These are phyloP conservation scores for Cairneyella variabilis DNA, from an alignment of 495 filamentous ascomycete genomes.

Conservation along the genomic window DNA sequence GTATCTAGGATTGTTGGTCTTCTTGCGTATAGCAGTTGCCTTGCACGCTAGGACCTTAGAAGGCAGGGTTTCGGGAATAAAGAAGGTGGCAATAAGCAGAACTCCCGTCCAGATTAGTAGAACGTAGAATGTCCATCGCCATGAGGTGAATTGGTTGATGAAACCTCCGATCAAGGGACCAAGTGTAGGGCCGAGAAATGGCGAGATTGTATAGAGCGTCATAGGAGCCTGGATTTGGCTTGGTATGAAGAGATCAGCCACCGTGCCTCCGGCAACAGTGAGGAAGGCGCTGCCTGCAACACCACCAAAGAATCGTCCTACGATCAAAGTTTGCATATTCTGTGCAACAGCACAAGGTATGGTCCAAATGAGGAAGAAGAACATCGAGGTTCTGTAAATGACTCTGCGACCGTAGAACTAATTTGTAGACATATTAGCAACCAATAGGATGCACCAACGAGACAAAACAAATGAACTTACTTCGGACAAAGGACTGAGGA, in stretches of 20 bases:
- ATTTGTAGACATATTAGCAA: too few relatives aligned
- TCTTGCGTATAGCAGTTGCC: slow-evolving; percentile 64
- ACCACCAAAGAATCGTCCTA: slow-evolving; percentile 78
- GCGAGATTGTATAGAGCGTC: slow-evolving; percentile 35
- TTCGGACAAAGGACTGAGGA: slow-evolving; percentile 48
- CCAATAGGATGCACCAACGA: too few relatives aligned
- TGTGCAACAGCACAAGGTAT: slow-evolving; percentile 80
- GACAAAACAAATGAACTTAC: slow-evolving; percentile 75
- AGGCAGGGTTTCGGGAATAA: slow-evolving; percentile 90
- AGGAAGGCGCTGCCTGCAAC: slow-evolving; percentile 81
- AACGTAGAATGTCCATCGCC: slow-evolving; percentile 87
- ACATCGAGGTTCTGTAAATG: slow-evolving; percentile 74
- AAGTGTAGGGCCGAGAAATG: slow-evolving; percentile 63
- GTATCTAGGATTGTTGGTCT: slow-evolving; percentile 74
- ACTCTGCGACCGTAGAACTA: slow-evolving; percentile 85
- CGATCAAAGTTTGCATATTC: slow-evolving; percentile 76
- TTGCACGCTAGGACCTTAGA: slow-evolving; percentile 70
- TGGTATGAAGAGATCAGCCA: slow-evolving; percentile 1
- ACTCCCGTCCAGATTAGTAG: slow-evolving; percentile 73
- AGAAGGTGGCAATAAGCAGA: slow-evolving; percentile 57
- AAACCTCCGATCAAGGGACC: slow-evolving; percentile 49
- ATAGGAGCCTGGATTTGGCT: slow-evolving; percentile 1
- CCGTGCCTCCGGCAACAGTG: slow-evolving; percentile 71
- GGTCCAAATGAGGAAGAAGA: slow-evolving; percentile 73
- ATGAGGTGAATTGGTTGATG: slow-evolving; percentile 33